A percentile compares a stretch with the other conserved stretches of the same genome.
These are phyloP conservation scores for Dactylellina leptospora DNA, from an alignment of 2,329 filamentous ascomycete genomes.

Conservation along the genomic window DNA sequence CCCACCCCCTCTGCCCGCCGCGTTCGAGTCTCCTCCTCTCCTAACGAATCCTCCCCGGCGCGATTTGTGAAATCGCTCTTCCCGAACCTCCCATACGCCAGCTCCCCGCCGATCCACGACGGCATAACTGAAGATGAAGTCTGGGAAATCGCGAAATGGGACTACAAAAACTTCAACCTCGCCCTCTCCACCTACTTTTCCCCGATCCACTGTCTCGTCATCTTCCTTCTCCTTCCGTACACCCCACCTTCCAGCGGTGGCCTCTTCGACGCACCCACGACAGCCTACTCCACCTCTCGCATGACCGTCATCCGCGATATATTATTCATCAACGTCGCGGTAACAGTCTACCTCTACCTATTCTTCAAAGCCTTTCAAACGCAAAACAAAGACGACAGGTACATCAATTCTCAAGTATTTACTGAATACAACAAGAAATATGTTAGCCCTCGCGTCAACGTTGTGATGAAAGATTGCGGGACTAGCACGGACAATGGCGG, in stretches of 20 bases:
- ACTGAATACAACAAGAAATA: slow-evolving; percentile 97
- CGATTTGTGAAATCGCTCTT: slow-evolving; percentile 76
- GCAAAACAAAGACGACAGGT: slow-evolving; percentile 81
- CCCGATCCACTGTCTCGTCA: slow-evolving; percentile 89
- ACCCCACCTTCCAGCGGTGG: slow-evolving; percentile 29
- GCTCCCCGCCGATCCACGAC: slow-evolving; percentile 68
- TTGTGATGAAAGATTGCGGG: slow-evolving; percentile 53
- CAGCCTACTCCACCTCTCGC: slow-evolving; percentile 77
- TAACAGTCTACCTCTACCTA: slow-evolving; percentile 79
- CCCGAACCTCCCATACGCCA: slow-evolving; percentile 62
- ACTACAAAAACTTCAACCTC: slow-evolving; percentile 83
- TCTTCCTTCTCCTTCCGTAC: slow-evolving; percentile 87
- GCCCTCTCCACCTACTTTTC: slow-evolving; percentile 90
- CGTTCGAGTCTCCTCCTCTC: slow-evolving; percentile 86
- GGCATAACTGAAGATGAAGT: slow-evolving; percentile 78
- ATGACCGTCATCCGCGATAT: slow-evolving; percentile 85
- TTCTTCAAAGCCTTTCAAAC: slow-evolving; percentile 79
- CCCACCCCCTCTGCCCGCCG: slow-evolving; percentile 85
- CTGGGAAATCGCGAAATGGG: slow-evolving; percentile 94
- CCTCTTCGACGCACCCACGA: slow-evolving; percentile 14
- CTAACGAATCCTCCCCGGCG: slow-evolving; percentile 78
- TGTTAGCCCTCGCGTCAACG: slow-evolving; percentile 85
- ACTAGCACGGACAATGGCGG: slow-evolving; percentile 43
- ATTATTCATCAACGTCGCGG: slow-evolving; percentile 75
- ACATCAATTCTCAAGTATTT: slow-evolving; percentile 90